These are phyloP conservation scores for Acanthamoeba castellanii DNA, from an alignment of 208 protist genomes.

Conservation along the genomic window DNA sequence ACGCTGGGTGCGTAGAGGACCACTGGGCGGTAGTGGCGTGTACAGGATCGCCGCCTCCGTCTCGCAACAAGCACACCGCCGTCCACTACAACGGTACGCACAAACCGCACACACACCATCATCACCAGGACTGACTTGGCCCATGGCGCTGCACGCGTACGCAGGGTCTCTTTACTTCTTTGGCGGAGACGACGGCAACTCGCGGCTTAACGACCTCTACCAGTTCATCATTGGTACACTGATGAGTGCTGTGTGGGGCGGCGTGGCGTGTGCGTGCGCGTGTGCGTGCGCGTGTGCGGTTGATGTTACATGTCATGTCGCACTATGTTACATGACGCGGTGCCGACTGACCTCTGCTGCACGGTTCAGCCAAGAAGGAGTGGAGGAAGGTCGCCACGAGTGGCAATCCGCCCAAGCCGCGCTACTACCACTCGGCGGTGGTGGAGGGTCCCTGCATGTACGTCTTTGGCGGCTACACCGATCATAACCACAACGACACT, in stretches of 20 bases:
- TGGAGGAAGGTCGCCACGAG: neutral
- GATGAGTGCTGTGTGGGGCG: too few relatives aligned
- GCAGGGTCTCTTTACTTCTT: slow-evolving; percentile 56
- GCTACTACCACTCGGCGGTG: slow-evolving; percentile 74
- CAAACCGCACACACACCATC: neutral
- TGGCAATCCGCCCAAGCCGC: neutral
- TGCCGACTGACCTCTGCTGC: too few relatives aligned
- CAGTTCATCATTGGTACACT: neutral
- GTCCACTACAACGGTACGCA: neutral
- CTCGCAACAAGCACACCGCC: slow-evolving; percentile 10
- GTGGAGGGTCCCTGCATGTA: slow-evolving; percentile 70
- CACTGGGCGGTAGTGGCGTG: neutral
- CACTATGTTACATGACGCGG: too few relatives aligned
- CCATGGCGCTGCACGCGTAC: neutral
- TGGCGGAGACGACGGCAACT: slow-evolving; percentile 74
- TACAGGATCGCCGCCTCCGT: neutral
- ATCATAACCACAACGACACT: slow-evolving; percentile 48
- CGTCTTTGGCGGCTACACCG: slow-evolving; percentile 78
- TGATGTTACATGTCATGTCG: too few relatives aligned
- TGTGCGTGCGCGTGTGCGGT: too few relatives aligned
- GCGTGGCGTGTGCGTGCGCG: too few relatives aligned
- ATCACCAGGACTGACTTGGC: too few relatives aligned
- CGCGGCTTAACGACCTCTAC: slow-evolving; percentile 4
- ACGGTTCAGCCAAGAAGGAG: neutral
- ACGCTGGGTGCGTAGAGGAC: neutral